A percentile compares a stretch with the other conserved stretches of the same genome.
Evolutionary conservation across 345 rosid genomes (phyloP).

Genomic region (Pugionium dolabratum): DNA sequence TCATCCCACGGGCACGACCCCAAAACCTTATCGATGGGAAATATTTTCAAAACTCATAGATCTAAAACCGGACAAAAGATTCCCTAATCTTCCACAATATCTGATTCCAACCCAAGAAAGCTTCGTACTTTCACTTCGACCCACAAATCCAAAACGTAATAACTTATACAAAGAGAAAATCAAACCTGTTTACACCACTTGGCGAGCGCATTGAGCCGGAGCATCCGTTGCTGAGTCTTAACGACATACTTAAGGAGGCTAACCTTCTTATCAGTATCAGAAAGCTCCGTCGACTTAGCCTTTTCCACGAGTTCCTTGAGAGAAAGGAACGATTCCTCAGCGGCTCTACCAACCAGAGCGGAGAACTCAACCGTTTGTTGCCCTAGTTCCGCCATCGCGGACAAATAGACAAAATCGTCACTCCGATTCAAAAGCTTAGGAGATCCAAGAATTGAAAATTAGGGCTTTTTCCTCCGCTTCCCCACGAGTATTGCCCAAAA

Average conservation of each 20-base stretch:
- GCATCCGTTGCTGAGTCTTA: slow-evolving; percentile 94
- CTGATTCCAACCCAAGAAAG: slow-evolving; percentile 22
- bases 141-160: not conserved
- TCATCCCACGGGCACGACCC: too few relatives aligned
- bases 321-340: slow-evolving; percentile 78
- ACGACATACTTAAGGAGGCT: slow-evolving; percentile 72
- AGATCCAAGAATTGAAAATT: slow-evolving; percentile 26
- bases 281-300: slow-evolving; percentile 63
- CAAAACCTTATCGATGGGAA: too few relatives aligned
- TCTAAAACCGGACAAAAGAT: slow-evolving; percentile 2
- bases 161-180: not conserved
- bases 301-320: slow-evolving; percentile 81
- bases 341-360: slow-evolving; percentile 69
- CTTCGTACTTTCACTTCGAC: slow-evolving; percentile 18
- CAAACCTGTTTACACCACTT: slow-evolving; percentile 99
- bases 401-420: slow-evolving; percentile 9
- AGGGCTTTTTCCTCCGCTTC: slow-evolving; percentile 36
- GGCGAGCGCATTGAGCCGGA: slow-evolving; percentile 84
- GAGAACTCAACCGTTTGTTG: slow-evolving; percentile 87
- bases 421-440: slow-evolving; percentile 27
- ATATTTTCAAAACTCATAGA: not conserved
- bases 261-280: slow-evolving; percentile 88
- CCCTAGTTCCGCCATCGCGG: slow-evolving; percentile 78
- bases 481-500: not conserved
- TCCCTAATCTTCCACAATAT: slow-evolving; percentile 17